phyloP scores from a whole-genome alignment of 2,329 filamentous ascomycete genomes.

The Rosellinia necatrix region DNA sequence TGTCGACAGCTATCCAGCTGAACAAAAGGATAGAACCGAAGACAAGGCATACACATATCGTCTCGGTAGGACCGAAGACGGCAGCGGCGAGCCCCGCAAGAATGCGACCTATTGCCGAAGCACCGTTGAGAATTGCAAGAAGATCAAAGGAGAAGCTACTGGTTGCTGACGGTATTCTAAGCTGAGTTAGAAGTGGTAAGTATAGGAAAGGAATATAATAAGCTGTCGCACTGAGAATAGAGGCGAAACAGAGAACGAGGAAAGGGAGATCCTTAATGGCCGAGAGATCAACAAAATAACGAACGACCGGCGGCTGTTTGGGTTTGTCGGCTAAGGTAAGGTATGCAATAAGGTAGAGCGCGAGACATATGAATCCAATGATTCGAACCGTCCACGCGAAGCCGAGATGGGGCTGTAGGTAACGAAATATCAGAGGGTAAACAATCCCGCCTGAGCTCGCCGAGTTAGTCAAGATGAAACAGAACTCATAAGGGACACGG shows the following conservation, averaged over 20 bases:
- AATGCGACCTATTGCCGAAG: neutral
- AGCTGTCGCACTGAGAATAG: neutral
- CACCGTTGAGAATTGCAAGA: neutral
- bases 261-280: neutral
- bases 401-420: neutral
- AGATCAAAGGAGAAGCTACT: neutral
- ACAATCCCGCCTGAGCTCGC: neutral
- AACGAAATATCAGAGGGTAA: neutral
- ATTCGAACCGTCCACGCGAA: neutral
- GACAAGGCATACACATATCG: neutral
- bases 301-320: neutral
- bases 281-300: neutral
- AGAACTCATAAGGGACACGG: neutral
- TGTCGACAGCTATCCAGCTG: neutral
- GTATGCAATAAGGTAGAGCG: neutral
- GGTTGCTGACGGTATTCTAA: neutral
- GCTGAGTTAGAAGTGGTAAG: neutral
- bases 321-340: neutral
- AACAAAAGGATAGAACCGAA: neutral
- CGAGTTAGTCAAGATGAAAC: neutral
- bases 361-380: neutral
- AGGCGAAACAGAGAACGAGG: neutral
- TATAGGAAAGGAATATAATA: neutral
- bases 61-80: neutral
- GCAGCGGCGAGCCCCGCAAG: neutral